Evolutionary conservation across 164 flowering plant genomes (phyloP).

Genomic region (Vitis riparia): DNA sequence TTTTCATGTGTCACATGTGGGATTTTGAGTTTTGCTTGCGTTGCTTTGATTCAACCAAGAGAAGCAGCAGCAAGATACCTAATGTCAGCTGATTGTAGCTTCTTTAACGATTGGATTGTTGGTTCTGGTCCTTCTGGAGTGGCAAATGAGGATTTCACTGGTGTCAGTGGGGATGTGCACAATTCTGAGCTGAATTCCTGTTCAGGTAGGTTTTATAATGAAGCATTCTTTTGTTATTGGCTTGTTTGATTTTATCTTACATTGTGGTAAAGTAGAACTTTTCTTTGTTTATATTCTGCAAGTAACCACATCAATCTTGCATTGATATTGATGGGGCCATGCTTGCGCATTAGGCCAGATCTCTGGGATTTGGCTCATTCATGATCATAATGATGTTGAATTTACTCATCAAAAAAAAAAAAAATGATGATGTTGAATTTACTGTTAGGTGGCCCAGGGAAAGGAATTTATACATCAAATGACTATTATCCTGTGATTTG

Average conservation of each 20-base stretch:
- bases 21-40: conserved; percentile 79
- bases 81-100: conserved; percentile 73
- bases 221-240: conserved; percentile 3
- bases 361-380: neutral
- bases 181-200: conserved; percentile 23
- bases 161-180: conserved; percentile 22
- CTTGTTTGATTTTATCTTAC: neutral
- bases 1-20: conserved; percentile 97
- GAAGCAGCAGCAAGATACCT: conserved; percentile 72
- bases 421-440: neutral
- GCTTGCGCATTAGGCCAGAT: neutral
- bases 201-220: conserved; percentile 41
- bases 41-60: conserved; percentile 78
- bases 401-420: too few relatives aligned
- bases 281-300: neutral
- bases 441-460: too few relatives aligned
- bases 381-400: neutral
- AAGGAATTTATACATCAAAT: too few relatives aligned
- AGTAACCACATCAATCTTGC: neutral
- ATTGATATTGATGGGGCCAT: too few relatives aligned
- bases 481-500: too few relatives aligned
- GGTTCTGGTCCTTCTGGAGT: conserved; percentile 49
- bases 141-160: conserved; percentile 21
- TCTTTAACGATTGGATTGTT: conserved; percentile 54
- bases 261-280: neutral